These are phyloP conservation scores for Breviolum minutum DNA, from an alignment of 73 alveolate genomes.

Conservation along the genomic window DNA sequence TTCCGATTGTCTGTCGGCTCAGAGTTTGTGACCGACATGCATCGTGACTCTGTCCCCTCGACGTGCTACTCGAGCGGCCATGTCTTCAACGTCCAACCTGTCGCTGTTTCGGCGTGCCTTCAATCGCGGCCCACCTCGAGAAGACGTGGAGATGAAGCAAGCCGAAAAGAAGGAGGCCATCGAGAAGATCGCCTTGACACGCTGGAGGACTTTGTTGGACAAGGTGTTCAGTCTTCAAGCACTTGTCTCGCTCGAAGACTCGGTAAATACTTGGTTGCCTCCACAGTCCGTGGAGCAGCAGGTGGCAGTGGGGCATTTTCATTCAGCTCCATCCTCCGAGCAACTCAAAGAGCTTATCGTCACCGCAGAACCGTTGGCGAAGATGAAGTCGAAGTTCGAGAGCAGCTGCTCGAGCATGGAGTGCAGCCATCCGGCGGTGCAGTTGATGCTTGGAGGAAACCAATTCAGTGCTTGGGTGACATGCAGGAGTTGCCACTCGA, in stretches of 20 bases:
- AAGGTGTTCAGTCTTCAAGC: neutral
- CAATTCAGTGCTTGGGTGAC: neutral
- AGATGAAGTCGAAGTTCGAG: neutral
- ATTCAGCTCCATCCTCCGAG: neutral
- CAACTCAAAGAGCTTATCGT: neutral
- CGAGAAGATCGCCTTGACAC: neutral
- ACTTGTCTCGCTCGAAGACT: neutral
- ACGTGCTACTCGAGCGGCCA: neutral
- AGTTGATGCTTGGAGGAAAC: neutral
- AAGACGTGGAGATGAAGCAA: neutral
- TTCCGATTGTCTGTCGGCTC: neutral
- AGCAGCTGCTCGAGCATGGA: neutral
- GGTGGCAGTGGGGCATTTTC: too few species aligned
- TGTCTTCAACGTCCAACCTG: too few species aligned
- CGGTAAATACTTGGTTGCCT: neutral
- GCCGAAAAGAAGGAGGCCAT: neutral
- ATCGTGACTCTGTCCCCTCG: neutral
- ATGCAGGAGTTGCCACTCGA: neutral
- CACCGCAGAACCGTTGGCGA: neutral
- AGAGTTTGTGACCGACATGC: neutral
- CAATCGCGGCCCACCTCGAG: neutral
- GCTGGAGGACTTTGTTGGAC: neutral
- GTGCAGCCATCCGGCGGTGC: neutral
- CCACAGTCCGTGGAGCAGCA: too few species aligned
- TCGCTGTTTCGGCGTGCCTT: neutral